A percentile compares a stretch with the other conserved stretches of the same genome.
These are phyloP conservation scores for Adansonia rubrostipa DNA, from an alignment of 441 rosid species.

Conservation along the genomic window DNA sequence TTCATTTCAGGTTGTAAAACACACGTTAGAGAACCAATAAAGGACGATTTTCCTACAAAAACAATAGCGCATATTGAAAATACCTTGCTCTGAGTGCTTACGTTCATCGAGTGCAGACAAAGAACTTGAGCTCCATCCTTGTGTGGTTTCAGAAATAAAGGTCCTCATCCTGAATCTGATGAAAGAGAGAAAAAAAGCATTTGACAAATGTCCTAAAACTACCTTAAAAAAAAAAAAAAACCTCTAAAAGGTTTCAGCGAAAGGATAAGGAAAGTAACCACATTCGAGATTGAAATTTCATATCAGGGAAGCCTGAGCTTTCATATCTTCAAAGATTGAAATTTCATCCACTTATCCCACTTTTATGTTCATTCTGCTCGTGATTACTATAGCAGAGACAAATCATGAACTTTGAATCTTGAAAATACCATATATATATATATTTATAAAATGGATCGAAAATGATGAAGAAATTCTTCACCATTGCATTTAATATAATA, in stretches of 20 bases:
- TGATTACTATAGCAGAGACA: conserved; percentile 36
- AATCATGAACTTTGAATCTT: conserved; percentile 29
- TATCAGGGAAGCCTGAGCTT: background rate
- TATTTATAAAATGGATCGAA: too few species aligned
- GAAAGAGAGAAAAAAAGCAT: too few species aligned
- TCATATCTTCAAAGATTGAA: background rate
- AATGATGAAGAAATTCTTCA: too few species aligned
- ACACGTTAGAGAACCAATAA: too few species aligned
- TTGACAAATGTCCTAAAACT: conserved; percentile 32
- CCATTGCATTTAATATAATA: too few species aligned
- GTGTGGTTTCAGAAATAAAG: conserved; percentile 14
- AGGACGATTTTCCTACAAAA: too few species aligned
- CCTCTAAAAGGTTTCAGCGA: background rate
- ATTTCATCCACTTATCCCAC: background rate
- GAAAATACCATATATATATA: background rate
- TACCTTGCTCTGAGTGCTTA: conserved; percentile 54
- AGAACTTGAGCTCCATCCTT: conserved; percentile 59
- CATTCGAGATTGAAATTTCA: background rate
- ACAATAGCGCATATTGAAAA: background rate
- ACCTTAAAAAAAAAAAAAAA: too few species aligned
- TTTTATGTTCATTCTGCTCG: conserved; percentile 62
- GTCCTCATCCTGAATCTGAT: too few species aligned
- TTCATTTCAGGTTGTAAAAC: too few species aligned
- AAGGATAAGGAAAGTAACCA: background rate
- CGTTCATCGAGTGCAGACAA: conserved; percentile 53